Base-by-base conservation (phyloP, 371 early-diverging fungal species). In the Mortierella sp. region DNA sequence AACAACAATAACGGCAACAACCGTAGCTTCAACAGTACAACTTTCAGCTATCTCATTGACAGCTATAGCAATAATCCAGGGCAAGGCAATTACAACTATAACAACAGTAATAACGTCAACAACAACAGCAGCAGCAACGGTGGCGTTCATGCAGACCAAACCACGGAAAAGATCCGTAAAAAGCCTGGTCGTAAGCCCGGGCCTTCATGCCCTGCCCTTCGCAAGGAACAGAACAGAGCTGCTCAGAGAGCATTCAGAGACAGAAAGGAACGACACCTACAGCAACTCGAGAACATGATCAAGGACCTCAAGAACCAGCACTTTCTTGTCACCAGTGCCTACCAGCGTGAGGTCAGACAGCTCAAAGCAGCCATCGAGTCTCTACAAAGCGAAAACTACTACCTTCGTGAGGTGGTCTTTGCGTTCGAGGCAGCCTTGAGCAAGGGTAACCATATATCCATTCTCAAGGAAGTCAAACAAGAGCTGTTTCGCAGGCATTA, bases 181-280 rank as follows among this genome's bases (percentile, higher is more conserved):
- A 94, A 94, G 84, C 94, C 95, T 1, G 96, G 96, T 10, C 83
- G 95, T 49, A 95, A 94, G 77, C 94, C 94, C 0, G 89, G 87
- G 18, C 88, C 87, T 12, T 84, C 87, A 5, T 89, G 89, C 9
- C 89, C 89, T 55, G 87, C 89, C 12, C 83, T 92, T 63, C 92
- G 94, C 62, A 94, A 93, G 55, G 94, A 92, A 2, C 94, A 94
- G 72, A 94, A 94, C 76, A 78, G 94, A 52, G 94, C 93, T 10
- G 94, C 94, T 0, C 94, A 94, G 70, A 78, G 94, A 8, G 94
- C 94, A 0, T 94, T 94, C 72, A 86, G 94, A 37, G 93, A 94
- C 77, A 89, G 94, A 62, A 93, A 93, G 76, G 93, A 94, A 71
- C 84, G 87, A n/a, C 91, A 94, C 62, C 69, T 93, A 39, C 77